Conservation (phyloP, 768 basidiomycete genomes). For the Lactarius deliciosus region DNA sequence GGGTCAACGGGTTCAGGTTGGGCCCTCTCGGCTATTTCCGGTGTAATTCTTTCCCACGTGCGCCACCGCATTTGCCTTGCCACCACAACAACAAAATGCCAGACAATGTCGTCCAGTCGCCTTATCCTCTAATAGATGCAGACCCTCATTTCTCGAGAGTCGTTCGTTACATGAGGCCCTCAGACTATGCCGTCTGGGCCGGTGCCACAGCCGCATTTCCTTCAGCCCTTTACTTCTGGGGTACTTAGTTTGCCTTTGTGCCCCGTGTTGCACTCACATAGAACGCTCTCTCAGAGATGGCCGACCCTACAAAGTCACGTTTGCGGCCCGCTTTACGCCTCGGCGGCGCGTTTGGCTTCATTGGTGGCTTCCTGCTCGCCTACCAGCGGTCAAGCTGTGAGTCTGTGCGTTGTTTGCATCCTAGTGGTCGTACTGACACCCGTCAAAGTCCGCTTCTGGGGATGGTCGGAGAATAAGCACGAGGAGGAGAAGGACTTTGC, state of each 20-base stretch:
- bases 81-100: conserved; percentile 41
- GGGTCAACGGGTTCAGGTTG: conserved; percentile 9
- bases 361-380: conserved; percentile 88
- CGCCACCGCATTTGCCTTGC: conserved; percentile 6
- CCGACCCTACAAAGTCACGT: conserved; percentile 43
- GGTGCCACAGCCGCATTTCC: conserved; percentile 81
- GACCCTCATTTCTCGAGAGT: conserved; percentile 91
- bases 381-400: conserved; percentile 88
- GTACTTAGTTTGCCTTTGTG: conserved; percentile 42
- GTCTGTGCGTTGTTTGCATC: conserved; percentile 35
- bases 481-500: conserved; percentile 76
- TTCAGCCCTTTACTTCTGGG: conserved; percentile 74
- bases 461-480: conserved; percentile 85
- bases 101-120: conserved; percentile 55
- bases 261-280: conserved; percentile 28
- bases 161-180: conserved; percentile 81
- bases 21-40: conserved; percentile 19
- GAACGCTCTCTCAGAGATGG: conserved; percentile 42
- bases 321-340: conserved; percentile 47
- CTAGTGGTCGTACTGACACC: conserved; percentile 18
- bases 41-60: conserved; percentile 19
- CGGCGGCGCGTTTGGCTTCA: conserved; percentile 78
- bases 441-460: conserved; percentile 83
- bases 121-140: conserved; percentile 89
- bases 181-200: conserved; percentile 86